These are phyloP conservation scores for Diutina ranongensis DNA, from an alignment of 1,139 yeast genomes.

Conservation along the genomic window DNA sequence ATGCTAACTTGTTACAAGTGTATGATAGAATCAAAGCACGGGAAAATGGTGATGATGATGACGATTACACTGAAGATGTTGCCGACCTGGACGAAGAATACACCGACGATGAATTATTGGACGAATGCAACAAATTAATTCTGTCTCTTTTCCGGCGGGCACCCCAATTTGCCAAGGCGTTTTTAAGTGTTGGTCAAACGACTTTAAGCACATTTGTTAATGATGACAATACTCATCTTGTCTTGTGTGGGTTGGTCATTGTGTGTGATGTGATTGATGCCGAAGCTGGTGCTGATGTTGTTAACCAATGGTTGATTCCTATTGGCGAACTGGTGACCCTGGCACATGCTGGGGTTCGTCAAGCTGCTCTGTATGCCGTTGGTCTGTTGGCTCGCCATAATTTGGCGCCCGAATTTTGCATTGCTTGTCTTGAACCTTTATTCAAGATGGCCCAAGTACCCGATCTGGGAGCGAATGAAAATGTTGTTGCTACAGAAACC, in stretches of 20 bases:
- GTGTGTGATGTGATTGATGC: slow-evolving; percentile 67
- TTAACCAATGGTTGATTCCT: slow-evolving; percentile 49
- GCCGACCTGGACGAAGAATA: slow-evolving; percentile 78
- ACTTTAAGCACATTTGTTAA: slow-evolving; percentile 38
- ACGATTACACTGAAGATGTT: slow-evolving; percentile 62
- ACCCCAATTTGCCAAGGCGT: slow-evolving; percentile 51
- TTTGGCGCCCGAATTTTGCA: slow-evolving; percentile 49
- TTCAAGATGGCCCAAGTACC: slow-evolving; percentile 66
- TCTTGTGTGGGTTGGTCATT: slow-evolving; percentile 71
- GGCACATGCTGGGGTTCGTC: slow-evolving; percentile 69
- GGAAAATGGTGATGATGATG: slow-evolving; percentile 45
- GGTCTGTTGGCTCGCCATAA: slow-evolving; percentile 83
- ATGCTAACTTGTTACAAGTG: slow-evolving; percentile 53
- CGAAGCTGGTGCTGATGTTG: slow-evolving; percentile 48
- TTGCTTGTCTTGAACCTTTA: slow-evolving; percentile 63
- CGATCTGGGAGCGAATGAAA: slow-evolving; percentile 81
- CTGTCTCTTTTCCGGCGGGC: slow-evolving; percentile 63
- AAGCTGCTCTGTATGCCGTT: slow-evolving; percentile 75
- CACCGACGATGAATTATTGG: slow-evolving; percentile 81
- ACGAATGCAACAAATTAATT: slow-evolving; percentile 72
- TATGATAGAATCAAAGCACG: slow-evolving; percentile 64
- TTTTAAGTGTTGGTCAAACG: slow-evolving; percentile 46
- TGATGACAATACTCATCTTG: slow-evolving; percentile 57
- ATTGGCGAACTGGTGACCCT: slow-evolving; percentile 55
- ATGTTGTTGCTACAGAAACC: slow-evolving; percentile 78